Percentiles rank a stretch among this genome's conserved stretches.
These are phyloP conservation scores for Sisymbrium altissimum DNA, from an alignment of 345 rosid genomes.

Conservation along the genomic window DNA sequence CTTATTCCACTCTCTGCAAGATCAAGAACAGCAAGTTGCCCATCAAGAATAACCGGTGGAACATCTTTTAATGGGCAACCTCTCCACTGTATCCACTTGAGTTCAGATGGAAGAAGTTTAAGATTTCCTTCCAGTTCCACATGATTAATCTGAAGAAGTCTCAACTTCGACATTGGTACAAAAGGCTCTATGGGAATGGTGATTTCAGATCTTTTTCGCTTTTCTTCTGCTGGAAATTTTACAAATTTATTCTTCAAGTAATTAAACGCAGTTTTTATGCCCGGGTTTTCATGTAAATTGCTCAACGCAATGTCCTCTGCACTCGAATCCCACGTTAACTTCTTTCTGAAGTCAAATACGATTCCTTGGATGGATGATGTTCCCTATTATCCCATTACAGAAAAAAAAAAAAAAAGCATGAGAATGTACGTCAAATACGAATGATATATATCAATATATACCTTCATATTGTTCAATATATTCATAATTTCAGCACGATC, in stretches of 20 bases:
- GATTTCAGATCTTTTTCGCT: constrained; percentile 19
- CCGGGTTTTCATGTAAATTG: background rate
- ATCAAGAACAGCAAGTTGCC: constrained; percentile 61
- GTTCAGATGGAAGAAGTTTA: constrained; percentile 42
- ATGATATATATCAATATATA: background rate
- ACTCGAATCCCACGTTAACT: background rate
- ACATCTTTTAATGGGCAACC: constrained; percentile 48
- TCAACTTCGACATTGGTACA: constrained; percentile 45
- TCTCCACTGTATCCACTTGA: constrained; percentile 76
- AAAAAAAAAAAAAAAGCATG: background rate
- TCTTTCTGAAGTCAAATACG: constrained; percentile 35
- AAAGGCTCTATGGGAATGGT: constrained; percentile 40
- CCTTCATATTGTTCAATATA: constrained; percentile 44
- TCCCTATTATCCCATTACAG: constrained; percentile 38
- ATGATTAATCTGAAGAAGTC: constrained; percentile 63
- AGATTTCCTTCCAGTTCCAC: constrained; percentile 50
- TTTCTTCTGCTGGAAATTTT: background rate
- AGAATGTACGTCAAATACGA: background rate
- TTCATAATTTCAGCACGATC: constrained; percentile 46
- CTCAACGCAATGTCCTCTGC: background rate
- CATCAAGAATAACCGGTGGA: constrained; percentile 39
- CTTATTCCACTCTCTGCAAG: constrained; percentile 57
- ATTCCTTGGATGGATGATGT: constrained; percentile 45
- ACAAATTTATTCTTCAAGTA: constrained; percentile 21
- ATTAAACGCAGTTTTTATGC: constrained; percentile 3